Evolutionary conservation across 257 asterid genomes (phyloP), one percentile per base, ranked within the genome.

Genomic region (Lithospermum erythrorhizon): DNA sequence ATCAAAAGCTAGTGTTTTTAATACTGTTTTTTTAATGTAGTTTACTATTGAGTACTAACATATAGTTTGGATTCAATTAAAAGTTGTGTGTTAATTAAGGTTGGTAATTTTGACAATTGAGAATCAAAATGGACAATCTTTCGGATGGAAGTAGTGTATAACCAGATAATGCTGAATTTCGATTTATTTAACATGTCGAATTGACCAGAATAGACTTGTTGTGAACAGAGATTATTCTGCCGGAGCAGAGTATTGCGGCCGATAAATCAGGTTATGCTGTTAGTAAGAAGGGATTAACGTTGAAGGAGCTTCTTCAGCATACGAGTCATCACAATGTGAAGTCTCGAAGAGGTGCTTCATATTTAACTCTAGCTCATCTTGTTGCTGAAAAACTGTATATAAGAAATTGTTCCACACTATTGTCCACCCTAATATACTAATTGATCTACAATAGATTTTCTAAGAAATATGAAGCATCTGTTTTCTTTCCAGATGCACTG

Each of bases 301-400:
- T 93, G 52, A 93, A 93, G 82, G 97, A 93, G 90, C 87, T 93
- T 63, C 91, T 93, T 73, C 95, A 93, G 72, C 98, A 93, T 63
- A 81, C 96, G 14, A 81, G 90, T 69, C 98, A 93, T 74, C 90
- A 93, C 76, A 93, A 84, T 78, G 79, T 90, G 15, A 89, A 86
- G 85, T 88, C 80, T 65, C 94, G 98, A 35, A 86, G 79, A 81
- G 96, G 97, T 86, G 19, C 35, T 49, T 20, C 30, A 19, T 18
- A 59, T 63, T 52, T 21, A 25, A 18, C 53, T 48, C 8, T 37
- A 20, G 11, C 57, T 21, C 62, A 30, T 59, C 11, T 57, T 30
- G 22, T 7, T 41, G 7, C 21, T n/a, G 54, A 13, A 25, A n/a
- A 21, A 24, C 57, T 35, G 47, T 35, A 35, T 6, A 35, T 35